Conservation (phyloP, 192 early-diverging fungal species). For the Coemansia sp. region DNA sequence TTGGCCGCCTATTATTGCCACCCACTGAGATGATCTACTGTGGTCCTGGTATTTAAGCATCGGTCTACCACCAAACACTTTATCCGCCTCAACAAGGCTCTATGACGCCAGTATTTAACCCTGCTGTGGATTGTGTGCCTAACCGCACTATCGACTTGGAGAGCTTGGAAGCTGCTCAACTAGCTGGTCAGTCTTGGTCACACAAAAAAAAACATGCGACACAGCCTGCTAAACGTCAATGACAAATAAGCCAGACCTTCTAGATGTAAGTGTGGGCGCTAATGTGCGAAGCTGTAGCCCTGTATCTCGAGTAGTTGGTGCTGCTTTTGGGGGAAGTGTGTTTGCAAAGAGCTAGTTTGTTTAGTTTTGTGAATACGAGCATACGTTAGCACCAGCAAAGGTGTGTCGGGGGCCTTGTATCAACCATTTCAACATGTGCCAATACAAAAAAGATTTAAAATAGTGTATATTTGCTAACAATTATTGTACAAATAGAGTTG, state of each 20-base stretch:
- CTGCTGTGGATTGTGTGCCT: slow-evolving; percentile 1
- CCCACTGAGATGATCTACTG: slow-evolving; percentile 12
- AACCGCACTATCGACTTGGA: neutral
- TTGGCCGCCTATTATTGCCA: slow-evolving; percentile 19
- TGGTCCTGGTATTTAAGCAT: slow-evolving; percentile 19
- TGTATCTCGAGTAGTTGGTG: too few relatives aligned
- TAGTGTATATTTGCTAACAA: neutral
- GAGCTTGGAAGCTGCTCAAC: neutral
- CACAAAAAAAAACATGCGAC: neutral
- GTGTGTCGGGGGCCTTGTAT: too few relatives aligned
- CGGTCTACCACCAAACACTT: slow-evolving; percentile 8
- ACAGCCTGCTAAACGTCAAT: neutral
- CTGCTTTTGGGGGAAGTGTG: too few relatives aligned
- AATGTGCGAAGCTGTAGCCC: too few relatives aligned
- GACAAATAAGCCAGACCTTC: neutral
- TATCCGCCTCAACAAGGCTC: neutral
- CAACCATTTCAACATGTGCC: neutral
- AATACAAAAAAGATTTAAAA: neutral
- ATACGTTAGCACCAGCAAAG: too few relatives aligned
- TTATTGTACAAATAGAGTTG: neutral
- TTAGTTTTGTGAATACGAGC: too few relatives aligned
- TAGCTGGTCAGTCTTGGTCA: neutral
- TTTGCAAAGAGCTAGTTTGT: too few relatives aligned
- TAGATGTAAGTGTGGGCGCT: neutral
- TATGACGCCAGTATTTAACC: neutral